phyloP scores from a whole-genome alignment of 2,329 filamentous ascomycete species.

The Apiospora rasikravindrae region DNA sequence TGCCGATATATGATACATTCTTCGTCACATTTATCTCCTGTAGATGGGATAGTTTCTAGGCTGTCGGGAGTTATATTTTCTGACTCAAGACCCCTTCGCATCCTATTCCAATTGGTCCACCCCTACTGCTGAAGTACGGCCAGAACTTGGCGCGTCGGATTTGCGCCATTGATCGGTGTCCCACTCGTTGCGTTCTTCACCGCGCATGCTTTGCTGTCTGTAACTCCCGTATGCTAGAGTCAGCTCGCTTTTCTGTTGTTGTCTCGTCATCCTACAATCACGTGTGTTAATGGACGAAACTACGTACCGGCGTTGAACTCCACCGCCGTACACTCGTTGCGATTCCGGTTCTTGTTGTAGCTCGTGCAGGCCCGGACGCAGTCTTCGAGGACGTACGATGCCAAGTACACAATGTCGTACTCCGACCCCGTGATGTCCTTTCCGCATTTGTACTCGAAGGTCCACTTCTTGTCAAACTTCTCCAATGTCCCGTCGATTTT shows the following conservation, averaged over 20 bases:
- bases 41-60: neutral
- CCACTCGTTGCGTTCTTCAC: slow-evolving; percentile 17
- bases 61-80: neutral
- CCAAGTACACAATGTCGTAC: neutral
- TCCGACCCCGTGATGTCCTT: neutral
- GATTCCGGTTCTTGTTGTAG: neutral
- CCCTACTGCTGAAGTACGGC: neutral
- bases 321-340: neutral
- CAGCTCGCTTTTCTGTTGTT: neutral
- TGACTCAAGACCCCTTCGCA: no score
- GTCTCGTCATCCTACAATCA: neutral
- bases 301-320: neutral
- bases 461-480: neutral
- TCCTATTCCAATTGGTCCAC: no score
- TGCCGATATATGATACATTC: no score
- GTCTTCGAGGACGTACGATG: neutral
- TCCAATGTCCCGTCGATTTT: neutral
- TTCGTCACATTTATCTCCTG: no score
- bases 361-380: neutral
- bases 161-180: neutral
- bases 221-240: no score
- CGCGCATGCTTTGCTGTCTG: neutral
- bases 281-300: no score
- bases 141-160: neutral
- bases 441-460: neutral